These are phyloP conservation scores for Candida nonsorbophila DNA, from an alignment of 805 yeast genomes.

Conservation along the genomic window DNA sequence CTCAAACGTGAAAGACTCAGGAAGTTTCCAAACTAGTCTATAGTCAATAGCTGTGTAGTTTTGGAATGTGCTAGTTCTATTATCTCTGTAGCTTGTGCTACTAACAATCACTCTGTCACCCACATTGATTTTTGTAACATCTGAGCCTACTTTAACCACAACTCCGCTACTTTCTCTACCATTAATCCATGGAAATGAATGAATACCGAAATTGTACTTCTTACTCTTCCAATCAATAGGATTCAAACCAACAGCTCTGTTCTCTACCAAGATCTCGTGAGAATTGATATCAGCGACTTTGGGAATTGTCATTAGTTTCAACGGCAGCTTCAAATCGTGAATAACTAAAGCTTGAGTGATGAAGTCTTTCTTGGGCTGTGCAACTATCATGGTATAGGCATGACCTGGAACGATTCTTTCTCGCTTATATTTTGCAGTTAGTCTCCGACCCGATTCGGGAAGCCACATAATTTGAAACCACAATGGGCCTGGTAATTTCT, in stretches of 20 bases:
- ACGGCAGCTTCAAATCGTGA: constrained; percentile 2
- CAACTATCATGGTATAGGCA: no score
- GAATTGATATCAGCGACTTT: constrained; percentile 11
- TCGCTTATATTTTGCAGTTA: no score
- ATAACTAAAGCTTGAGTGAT: constrained; percentile 5
- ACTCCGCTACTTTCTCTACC: constrained; percentile 44
- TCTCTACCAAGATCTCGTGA: constrained; percentile 18
- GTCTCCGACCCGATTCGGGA: no score
- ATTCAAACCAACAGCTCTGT: constrained; percentile 35
- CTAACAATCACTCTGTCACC: constrained; percentile 39
- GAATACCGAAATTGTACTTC: constrained; percentile 40
- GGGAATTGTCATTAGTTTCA: constrained; percentile 1
- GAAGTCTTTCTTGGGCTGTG: no score
- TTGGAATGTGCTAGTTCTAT: constrained; percentile 44
- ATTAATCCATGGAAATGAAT: constrained; percentile 46
- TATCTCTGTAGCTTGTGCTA: constrained; percentile 43
- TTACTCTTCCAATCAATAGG: constrained; percentile 49
- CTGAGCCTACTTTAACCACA: constrained; percentile 27
- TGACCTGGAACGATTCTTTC: no score
- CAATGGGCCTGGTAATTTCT: no score
- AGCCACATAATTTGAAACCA: no score
- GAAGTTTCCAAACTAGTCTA: constrained; percentile 41
- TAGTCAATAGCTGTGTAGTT: constrained; percentile 40
- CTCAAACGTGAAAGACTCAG: constrained; percentile 24
- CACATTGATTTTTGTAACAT: constrained; percentile 20